Evolutionary conservation across 225 moss, liverwort and hornwort species (phyloP), one percentile per base, ranked within the genome.

Genomic region (Physcomitrium patens): DNA sequence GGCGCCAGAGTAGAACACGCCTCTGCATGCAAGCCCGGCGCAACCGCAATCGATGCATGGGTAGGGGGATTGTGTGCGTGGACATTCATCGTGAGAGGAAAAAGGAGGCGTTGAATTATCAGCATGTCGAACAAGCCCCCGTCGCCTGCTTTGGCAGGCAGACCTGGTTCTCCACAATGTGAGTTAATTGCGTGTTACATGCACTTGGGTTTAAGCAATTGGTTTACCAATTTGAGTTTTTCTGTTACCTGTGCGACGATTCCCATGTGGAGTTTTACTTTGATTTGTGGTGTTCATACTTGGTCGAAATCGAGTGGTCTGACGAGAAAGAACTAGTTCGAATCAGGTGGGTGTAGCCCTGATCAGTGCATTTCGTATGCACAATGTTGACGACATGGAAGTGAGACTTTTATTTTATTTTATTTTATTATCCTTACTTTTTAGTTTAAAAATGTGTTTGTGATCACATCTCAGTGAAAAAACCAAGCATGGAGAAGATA

Each of bases 401-500:
- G 31, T 7, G 31, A 37, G 31, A 37, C 31, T 0, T 37, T 4
- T 37, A 0, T 37, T 37, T 37, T 1, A 4, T 31, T 31, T 31
- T 5, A 2, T 31, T 31, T 31, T 31, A 4, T 37, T 24, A 51
- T 42, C 16, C 47, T 7, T 28, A 37, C 64, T 15, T 60, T 41
- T 54, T 22, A 26, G 57, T 12, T 52, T 67, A 62, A 57, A 62
- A 43, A 10, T 74, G 56, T 9, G 31, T 46, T 73, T 17, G 60
- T 20, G 22, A 28, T 46, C 45, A 22, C 63, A 26, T 44, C 57
- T 16, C 75, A 86, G 90, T 71, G 64, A 92, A 88, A 76, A 93
- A 91, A 43, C 93, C 91, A 19, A 93, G 91, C 63, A 37, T 90
- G 47, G 91, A 94, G 77, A 94, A 94, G 66, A 85, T 94, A 51